Evolutionary conservation across 2,329 filamentous ascomycete species (phyloP).

Genomic region (Xylaria sp.): DNA sequence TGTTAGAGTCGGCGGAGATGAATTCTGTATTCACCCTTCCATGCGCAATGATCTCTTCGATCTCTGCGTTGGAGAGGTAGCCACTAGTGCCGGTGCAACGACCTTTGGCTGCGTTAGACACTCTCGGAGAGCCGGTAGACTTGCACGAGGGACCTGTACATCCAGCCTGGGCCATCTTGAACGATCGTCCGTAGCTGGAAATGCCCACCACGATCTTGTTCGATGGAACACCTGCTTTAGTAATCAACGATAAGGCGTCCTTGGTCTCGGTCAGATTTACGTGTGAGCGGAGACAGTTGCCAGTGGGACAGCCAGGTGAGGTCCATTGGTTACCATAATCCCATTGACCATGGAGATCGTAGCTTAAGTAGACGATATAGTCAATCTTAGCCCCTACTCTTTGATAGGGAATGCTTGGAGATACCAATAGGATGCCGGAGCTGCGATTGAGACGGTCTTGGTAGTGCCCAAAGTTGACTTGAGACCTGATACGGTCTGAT

Average conservation of each 20-base stretch:
- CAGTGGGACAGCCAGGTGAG: conserved; percentile 10
- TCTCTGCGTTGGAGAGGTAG: conserved; percentile 55
- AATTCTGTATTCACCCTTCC: not conserved
- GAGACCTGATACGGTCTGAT: not conserved
- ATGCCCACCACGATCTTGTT: conserved; percentile 42
- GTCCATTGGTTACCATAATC: conserved; percentile 36
- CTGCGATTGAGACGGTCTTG: conserved; percentile 37
- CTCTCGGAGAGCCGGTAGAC: conserved; percentile 46
- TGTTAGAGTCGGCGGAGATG: conserved; percentile 31
- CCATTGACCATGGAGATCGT: conserved; percentile 43
- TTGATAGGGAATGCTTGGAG: conserved; percentile 40
- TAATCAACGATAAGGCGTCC: conserved; percentile 42
- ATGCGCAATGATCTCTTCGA: conserved; percentile 47
- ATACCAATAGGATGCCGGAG: conserved; percentile 46
- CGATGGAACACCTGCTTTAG: conserved; percentile 38
- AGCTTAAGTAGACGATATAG: conserved; percentile 44
- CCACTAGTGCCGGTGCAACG: conserved; percentile 53
- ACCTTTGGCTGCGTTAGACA: conserved; percentile 48
- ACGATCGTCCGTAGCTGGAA: conserved; percentile 25
- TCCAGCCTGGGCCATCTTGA: conserved; percentile 46
- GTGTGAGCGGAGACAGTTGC: conserved; percentile 47
- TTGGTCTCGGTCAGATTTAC: conserved; percentile 50
- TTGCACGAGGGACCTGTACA: conserved; percentile 50
- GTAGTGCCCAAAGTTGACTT: not conserved
- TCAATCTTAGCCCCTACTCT: conserved; percentile 34